These are phyloP conservation scores for Pseudevernia furfuracea DNA, from an alignment of 495 filamentous ascomycete genomes.

Conservation along the genomic window DNA sequence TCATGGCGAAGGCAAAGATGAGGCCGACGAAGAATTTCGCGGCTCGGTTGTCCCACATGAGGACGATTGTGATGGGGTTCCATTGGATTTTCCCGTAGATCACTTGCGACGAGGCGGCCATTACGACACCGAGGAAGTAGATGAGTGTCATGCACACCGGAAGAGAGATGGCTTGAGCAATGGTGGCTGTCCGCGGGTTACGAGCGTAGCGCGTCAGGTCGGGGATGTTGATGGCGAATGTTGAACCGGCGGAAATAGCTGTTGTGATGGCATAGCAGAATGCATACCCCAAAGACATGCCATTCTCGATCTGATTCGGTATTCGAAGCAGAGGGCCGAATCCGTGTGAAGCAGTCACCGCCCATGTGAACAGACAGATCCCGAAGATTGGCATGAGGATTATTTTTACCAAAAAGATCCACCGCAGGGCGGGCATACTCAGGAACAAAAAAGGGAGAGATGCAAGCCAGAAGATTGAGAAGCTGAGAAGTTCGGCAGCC, in stretches of 20 bases:
- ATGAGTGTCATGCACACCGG: conserved; percentile 44
- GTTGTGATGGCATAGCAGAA: conserved; percentile 18
- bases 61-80: conserved; percentile 47
- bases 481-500: conserved; percentile 36
- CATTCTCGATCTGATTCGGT: conserved; percentile 16
- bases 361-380: conserved; percentile 48
- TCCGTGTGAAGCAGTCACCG: conserved; percentile 32
- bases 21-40: conserved; percentile 48
- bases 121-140: conserved; percentile 35
- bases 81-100: conserved; percentile 47
- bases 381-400: conserved; percentile 44
- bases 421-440: conserved; percentile 47
- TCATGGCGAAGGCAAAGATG: conserved; percentile 9
- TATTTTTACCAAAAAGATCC: conserved; percentile 50
- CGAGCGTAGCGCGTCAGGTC: conserved; percentile 57
- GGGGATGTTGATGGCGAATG: conserved; percentile 44
- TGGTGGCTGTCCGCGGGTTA: conserved; percentile 41
- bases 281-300: conserved; percentile 16
- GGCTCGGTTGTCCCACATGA: conserved; percentile 44
- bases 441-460: conserved; percentile 41
- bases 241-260: conserved; percentile 11
- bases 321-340: conserved; percentile 18
- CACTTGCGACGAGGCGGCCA: conserved; percentile 42
- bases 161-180: conserved; percentile 44
- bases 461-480: conserved; percentile 36